Evolutionary conservation across 1,284 basidiomycete species (phyloP), one percentile per base, ranked within the genome.

Genomic region (Cystobasidiaceae sp.): DNA sequence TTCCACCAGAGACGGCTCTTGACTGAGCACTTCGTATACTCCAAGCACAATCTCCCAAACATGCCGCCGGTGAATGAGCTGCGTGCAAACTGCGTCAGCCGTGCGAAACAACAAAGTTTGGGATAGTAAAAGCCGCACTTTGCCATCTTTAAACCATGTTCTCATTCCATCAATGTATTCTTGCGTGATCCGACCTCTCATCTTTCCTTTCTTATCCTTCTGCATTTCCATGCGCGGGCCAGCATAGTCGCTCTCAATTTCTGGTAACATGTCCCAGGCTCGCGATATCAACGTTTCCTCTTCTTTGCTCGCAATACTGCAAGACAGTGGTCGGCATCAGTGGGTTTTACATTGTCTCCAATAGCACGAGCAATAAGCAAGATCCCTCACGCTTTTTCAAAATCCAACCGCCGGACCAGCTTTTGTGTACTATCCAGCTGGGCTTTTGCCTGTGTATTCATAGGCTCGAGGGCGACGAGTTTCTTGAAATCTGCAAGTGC

Each of bases 21-120:
- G 82, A 30, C 81, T 79, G 71, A 98, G 86, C 6, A 84, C 79
- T 19, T 84, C 82, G 74, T 90, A 84, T 66, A 90, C 92, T 28
- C 90, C 93, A 11, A 99, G 81, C 28, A 93, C 82, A 72, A 99
- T 97, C 79, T 97, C 91, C 93, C 93, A 97, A 27, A 88, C 91
- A 69, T 92, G 88, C 71, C 72, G 27, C 72, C 58, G 77, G 91
- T 81, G 77, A 86, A 86, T 4, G 92, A 86, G 19, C 33, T 32
- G 21, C 19, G 3, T 3, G 17, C 4, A 23, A 19, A 19, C 15
- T 17, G 7, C 3, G 9, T 21, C 32, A 39, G 21, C 32, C 25
- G 3, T 13, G 17, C 17, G 27, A 13, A 37, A 15, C 27, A 8
- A 23, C 7, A 58, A 97, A 5, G 25, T 13, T 4, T 21, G 19